Conservation (phyloP, 78 protist genomes). For the Dictyostelium brefeldianum region DNA sequence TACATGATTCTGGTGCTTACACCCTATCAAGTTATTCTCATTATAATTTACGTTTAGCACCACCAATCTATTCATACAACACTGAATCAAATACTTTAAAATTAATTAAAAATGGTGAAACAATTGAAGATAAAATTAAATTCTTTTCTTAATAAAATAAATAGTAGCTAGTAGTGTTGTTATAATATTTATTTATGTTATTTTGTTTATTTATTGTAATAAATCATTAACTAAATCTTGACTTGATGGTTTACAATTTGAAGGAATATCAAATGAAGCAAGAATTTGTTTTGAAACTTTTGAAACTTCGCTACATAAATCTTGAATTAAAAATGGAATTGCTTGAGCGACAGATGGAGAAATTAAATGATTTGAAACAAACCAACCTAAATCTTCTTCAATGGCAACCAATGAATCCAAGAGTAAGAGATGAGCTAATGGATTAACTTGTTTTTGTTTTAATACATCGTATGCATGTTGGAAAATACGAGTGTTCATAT, state of each 20-base stretch:
- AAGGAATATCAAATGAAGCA: conserved; percentile 52
- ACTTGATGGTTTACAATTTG: conserved; percentile 1
- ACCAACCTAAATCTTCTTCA: conserved; percentile 70
- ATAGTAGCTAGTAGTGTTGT: neutral
- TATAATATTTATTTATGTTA: neutral
- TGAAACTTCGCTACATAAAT: conserved; percentile 7
- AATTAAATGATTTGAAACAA: conserved; percentile 17
- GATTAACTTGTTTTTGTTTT: neutral
- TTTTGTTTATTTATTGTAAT: neutral
- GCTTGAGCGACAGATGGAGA: conserved; percentile 28
- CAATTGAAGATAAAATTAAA: conserved; percentile 45
- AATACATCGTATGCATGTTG: neutral
- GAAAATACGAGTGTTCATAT: conserved; percentile 13
- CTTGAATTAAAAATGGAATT: conserved; percentile 35
- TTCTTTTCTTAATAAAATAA: conserved; percentile 36
- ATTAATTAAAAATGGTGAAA: conserved; percentile 61
- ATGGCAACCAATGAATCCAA: conserved; percentile 13
- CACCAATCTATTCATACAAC: conserved; percentile 53
- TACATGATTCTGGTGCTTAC: conserved; percentile 67
- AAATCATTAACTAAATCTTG: conserved; percentile 20
- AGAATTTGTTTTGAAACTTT: conserved; percentile 8
- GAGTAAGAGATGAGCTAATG: conserved; percentile 19
- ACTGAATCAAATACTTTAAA: neutral
- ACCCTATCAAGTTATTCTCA: conserved; percentile 34
- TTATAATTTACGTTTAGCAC: conserved; percentile 68